Percentiles rank a stretch among this genome's conserved stretches.
These are phyloP conservation scores for Trametes meyenii DNA, from an alignment of 768 basidiomycete genomes.

Conservation along the genomic window DNA sequence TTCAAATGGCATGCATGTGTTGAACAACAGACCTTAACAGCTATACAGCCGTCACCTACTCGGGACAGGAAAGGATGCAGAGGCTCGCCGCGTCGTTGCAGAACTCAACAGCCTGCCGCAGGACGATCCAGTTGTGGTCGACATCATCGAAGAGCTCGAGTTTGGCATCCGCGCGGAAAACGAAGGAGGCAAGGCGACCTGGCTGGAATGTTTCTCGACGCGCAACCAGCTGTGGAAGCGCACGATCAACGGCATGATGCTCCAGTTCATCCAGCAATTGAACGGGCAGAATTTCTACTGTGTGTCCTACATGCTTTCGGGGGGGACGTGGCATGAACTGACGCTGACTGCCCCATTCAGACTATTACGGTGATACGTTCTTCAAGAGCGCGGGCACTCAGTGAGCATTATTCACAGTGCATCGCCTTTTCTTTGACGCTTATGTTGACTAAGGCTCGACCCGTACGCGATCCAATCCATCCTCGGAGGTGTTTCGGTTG, in stretches of 20 bases:
- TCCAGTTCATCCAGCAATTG: slow-evolving; percentile 80
- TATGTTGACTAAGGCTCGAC: slow-evolving; percentile 43
- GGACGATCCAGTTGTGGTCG: slow-evolving; percentile 60
- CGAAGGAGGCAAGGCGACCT: slow-evolving; percentile 77
- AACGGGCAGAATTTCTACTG: slow-evolving; percentile 85
- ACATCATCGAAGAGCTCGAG: slow-evolving; percentile 64
- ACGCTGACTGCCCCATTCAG: slow-evolving; percentile 38
- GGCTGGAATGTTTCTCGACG: slow-evolving; percentile 76
- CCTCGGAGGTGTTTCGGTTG: slow-evolving; percentile 74
- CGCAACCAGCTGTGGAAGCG: slow-evolving; percentile 72
- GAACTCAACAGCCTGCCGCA: slow-evolving; percentile 63
- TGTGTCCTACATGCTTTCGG: slow-evolving; percentile 34
- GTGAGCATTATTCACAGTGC: slow-evolving; percentile 37
- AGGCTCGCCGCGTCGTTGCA: slow-evolving; percentile 67
- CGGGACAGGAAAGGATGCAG: slow-evolving; percentile 51
- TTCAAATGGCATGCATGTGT: slow-evolving; percentile 8
- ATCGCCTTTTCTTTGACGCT: neutral
- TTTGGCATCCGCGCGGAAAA: slow-evolving; percentile 72
- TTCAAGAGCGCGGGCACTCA: slow-evolving; percentile 73
- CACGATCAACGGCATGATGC: slow-evolving; percentile 80
- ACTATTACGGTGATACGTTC: slow-evolving; percentile 82
- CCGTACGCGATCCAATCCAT: slow-evolving; percentile 79
- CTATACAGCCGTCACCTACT: slow-evolving; percentile 66
- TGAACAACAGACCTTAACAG: neutral
- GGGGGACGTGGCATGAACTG: slow-evolving; percentile 9